A percentile compares a stretch with the other conserved stretches of the same genome.
Evolutionary conservation across 2,329 filamentous ascomycete genomes (phyloP).

Genomic region (Aphanocladium album): DNA sequence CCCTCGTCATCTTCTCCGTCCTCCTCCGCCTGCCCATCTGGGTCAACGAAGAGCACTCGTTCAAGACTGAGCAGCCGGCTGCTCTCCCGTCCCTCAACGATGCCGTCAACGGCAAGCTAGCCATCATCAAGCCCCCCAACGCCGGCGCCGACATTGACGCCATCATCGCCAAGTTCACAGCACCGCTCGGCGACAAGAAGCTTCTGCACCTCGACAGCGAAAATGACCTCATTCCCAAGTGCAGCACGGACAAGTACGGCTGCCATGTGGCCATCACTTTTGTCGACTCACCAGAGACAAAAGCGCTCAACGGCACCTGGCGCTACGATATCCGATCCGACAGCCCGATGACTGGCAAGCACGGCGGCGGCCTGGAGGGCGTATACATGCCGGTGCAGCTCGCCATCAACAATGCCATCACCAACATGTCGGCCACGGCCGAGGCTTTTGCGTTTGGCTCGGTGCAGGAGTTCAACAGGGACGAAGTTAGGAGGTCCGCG

Average conservation of each 20-base stretch:
- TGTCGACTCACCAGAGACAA: slow-evolving; percentile 25
- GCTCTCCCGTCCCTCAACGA: slow-evolving; percentile 19
- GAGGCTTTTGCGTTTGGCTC: slow-evolving; percentile 17
- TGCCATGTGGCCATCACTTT: slow-evolving; percentile 27
- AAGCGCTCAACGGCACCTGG: slow-evolving; percentile 21
- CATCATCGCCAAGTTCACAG: slow-evolving; percentile 22
- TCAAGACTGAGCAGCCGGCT: slow-evolving; percentile 17
- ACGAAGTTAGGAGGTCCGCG: not conserved
- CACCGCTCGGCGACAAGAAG: slow-evolving; percentile 16
- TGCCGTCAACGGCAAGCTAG: slow-evolving; percentile 21
- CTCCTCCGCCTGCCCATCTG: slow-evolving; percentile 26
- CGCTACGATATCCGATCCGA: slow-evolving; percentile 25
- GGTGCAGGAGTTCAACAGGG: not conserved
- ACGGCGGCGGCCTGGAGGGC: slow-evolving; percentile 43
- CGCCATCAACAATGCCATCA: slow-evolving; percentile 31
- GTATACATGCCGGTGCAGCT: slow-evolving; percentile 24
- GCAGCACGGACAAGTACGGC: slow-evolving; percentile 23
- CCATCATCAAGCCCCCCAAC: slow-evolving; percentile 20
- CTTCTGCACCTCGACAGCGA: slow-evolving; percentile 18
- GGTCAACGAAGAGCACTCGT: slow-evolving; percentile 10
- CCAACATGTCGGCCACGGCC: slow-evolving; percentile 14
- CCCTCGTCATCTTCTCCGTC: slow-evolving; percentile 25
- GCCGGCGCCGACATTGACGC: slow-evolving; percentile 22
- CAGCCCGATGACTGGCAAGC: slow-evolving; percentile 26
- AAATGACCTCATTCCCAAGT: slow-evolving; percentile 16